Percentiles rank a stretch among this genome's conserved stretches.
Conservation (phyloP, 2,329 filamentous ascomycete species). For the Neonectria ditissima region DNA sequence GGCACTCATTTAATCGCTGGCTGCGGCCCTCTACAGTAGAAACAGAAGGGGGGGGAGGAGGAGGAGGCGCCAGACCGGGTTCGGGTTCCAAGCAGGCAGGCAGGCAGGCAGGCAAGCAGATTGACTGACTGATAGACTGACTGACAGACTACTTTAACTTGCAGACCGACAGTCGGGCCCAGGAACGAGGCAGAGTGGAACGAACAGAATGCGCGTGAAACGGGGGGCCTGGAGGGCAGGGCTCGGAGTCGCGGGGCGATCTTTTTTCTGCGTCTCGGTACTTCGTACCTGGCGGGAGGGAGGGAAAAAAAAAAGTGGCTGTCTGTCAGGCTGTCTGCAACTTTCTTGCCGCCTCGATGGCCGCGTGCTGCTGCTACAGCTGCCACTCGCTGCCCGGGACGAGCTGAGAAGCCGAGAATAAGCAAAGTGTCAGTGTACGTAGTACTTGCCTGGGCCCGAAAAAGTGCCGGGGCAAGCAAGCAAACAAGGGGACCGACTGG, state of each 20-base stretch:
- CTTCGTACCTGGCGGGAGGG: neutral
- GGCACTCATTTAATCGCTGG: slow-evolving; percentile 43
- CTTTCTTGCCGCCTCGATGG: slow-evolving; percentile 9
- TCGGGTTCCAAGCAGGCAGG: slow-evolving; percentile 5
- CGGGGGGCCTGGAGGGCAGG: slow-evolving; percentile 6
- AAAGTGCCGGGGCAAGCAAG: slow-evolving; percentile 19
- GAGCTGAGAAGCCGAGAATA: slow-evolving; percentile 7
- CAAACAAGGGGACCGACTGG: slow-evolving; percentile 27
- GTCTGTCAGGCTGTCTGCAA: neutral
- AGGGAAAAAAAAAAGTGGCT: neutral
- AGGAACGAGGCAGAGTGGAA: slow-evolving; percentile 14
- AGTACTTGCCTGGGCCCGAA: slow-evolving; percentile 14
- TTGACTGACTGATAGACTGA: slow-evolving; percentile 1
- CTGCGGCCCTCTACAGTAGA: slow-evolving; percentile 31
- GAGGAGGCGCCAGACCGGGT: slow-evolving; percentile 8
- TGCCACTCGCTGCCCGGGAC: neutral
- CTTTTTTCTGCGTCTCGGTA: slow-evolving; percentile 3
- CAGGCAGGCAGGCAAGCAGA: slow-evolving; percentile 3
- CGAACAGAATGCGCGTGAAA: slow-evolving; percentile 22
- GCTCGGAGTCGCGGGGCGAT: slow-evolving; percentile 18
- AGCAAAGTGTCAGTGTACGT: neutral
- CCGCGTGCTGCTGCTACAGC: neutral
- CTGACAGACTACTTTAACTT: neutral
- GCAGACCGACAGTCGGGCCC: neutral
- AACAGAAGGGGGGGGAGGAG: slow-evolving; percentile 32